Percentiles rank a stretch among this genome's conserved stretches.
phyloP scores from a whole-genome alignment of 2,329 filamentous ascomycete genomes.

The Colletotrichum lentis region DNA sequence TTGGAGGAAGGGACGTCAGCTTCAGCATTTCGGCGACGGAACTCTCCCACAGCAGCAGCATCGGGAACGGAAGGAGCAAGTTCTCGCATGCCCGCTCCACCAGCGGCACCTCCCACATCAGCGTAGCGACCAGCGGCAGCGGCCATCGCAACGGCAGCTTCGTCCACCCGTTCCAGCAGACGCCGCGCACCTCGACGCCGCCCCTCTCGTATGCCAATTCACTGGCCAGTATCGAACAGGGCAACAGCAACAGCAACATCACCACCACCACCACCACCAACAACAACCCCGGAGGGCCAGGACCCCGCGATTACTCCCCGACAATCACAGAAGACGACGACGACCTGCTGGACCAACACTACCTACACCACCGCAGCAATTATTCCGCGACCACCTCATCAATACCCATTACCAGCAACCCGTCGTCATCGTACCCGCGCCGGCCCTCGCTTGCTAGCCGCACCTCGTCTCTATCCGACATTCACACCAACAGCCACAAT shows the following conservation, averaged over 20 bases:
- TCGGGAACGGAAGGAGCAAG: constrained; percentile 47
- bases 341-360: constrained; percentile 43
- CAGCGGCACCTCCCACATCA: constrained; percentile 65
- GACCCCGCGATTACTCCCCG: constrained; percentile 61
- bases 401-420: constrained; percentile 43
- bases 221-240: constrained; percentile 57
- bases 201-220: constrained; percentile 67
- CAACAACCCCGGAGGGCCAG: not conserved
- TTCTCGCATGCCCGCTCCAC: constrained; percentile 66
- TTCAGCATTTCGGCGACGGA: constrained; percentile 54
- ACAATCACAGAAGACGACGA: constrained; percentile 64
- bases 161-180: constrained; percentile 72
- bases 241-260: constrained; percentile 43
- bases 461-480: constrained; percentile 52
- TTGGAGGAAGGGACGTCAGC: constrained; percentile 53
- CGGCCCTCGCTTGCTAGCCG: constrained; percentile 52
- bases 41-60: constrained; percentile 38
- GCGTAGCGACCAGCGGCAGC: constrained; percentile 63
- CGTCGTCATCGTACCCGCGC: constrained; percentile 40
- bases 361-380: constrained; percentile 28
- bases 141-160: constrained; percentile 59
- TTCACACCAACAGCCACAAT: constrained; percentile 46
- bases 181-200: constrained; percentile 67
- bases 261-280: not conserved
- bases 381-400: constrained; percentile 40